A percentile compares a stretch with the other conserved stretches of the same genome.
phyloP scores from a whole-genome alignment of 2,329 filamentous ascomycete species.

The Coniochaeta ligniaria region DNA sequence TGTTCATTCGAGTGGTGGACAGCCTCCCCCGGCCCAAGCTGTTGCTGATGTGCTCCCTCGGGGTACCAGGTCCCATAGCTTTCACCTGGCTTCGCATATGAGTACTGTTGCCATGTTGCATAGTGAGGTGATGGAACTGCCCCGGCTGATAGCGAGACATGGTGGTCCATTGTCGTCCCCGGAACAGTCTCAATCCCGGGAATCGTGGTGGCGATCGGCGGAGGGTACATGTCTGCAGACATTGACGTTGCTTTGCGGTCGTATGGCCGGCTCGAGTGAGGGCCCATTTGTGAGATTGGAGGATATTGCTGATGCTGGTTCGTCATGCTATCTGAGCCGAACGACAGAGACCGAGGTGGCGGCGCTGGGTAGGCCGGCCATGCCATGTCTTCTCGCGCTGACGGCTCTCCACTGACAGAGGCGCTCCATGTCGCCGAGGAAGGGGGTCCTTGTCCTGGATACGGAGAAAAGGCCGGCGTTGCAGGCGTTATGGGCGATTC shows the following conservation, averaged over 20 bases:
- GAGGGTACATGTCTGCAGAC: conserved; percentile 26
- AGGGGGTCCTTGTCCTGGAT: conserved; percentile 31
- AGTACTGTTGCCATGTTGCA: conserved; percentile 37
- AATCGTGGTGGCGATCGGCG: conserved; percentile 28
- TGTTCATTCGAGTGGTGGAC: conserved; percentile 16
- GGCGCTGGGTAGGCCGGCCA: conserved; percentile 36
- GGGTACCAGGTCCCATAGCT: conserved; percentile 31
- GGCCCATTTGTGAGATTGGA: conserved; percentile 26
- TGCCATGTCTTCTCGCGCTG: conserved; percentile 33
- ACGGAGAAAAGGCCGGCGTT: conserved; percentile 42
- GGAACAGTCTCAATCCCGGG: conserved; percentile 26
- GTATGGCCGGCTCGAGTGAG: conserved; percentile 24
- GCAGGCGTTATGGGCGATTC: conserved; percentile 43
- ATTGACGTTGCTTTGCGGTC: conserved; percentile 31
- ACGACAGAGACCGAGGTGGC: conserved; percentile 39
- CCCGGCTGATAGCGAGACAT: conserved; percentile 29
- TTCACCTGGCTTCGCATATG: conserved; percentile 30
- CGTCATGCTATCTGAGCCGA: conserved; percentile 32
- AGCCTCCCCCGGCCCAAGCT: conserved; percentile 3
- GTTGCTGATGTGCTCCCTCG: conserved; percentile 14
- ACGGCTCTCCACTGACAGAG: conserved; percentile 27
- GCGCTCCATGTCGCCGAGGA: conserved; percentile 33
- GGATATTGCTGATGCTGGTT: conserved; percentile 31
- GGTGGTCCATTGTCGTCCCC: conserved; percentile 24
- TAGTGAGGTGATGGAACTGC: conserved; percentile 29